phyloP scores from a whole-genome alignment of 2,329 filamentous ascomycete species.

The Fusarium newnesense region DNA sequence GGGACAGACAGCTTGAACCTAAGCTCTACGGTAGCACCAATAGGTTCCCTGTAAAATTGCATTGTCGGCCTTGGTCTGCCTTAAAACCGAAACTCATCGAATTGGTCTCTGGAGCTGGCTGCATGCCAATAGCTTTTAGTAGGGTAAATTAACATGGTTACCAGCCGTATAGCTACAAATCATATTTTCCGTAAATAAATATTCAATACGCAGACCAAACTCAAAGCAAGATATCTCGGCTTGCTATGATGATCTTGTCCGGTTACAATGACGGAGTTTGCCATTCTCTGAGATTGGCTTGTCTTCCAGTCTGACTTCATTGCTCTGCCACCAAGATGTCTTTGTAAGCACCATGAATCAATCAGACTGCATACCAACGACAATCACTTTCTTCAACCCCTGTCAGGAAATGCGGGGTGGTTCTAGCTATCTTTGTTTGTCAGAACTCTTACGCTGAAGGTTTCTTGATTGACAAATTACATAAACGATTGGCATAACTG shows the following conservation, averaged over 20 bases:
- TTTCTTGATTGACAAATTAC: conserved; percentile 19
- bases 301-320: conserved; percentile 20
- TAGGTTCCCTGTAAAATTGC: conserved; percentile 17
- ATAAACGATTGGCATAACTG: conserved; percentile 20
- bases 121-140: background rate
- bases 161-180: conserved; percentile 8
- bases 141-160: background rate
- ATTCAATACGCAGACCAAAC: background rate
- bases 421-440: conserved; percentile 30
- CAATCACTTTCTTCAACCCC: conserved; percentile 7
- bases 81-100: background rate
- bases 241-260: conserved; percentile 2
- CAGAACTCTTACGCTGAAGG: background rate
- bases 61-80: background rate
- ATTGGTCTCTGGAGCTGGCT: background rate
- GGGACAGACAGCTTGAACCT: background rate
- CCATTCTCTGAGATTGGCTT: background rate
- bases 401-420: conserved; percentile 25
- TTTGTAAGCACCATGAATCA: conserved; percentile 34
- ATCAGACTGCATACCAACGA: conserved; percentile 17
- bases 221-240: background rate
- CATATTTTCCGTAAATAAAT: background rate
- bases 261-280: background rate
- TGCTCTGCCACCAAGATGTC: background rate
- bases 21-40: background rate